phyloP scores from a whole-genome alignment of 768 basidiomycete species.

The Pulveroboletus sp. region DNA sequence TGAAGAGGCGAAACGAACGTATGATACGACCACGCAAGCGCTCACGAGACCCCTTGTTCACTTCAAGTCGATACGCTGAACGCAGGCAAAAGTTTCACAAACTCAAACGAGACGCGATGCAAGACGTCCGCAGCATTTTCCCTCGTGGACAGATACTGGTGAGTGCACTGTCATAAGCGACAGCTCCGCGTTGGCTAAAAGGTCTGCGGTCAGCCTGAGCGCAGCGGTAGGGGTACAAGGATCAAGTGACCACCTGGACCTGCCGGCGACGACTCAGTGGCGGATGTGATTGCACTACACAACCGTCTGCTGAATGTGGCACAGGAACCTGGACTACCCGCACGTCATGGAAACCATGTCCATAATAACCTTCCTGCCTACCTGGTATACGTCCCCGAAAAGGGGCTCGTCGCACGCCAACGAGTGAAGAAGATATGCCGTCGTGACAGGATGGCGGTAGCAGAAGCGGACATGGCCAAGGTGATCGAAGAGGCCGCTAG shows the following conservation, averaged over 20 bases:
- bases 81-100: conserved; percentile 31
- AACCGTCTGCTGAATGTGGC: neutral
- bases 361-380: conserved; percentile 32
- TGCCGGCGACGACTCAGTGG: neutral
- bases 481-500: conserved; percentile 16
- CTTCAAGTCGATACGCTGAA: no score
- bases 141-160: conserved; percentile 31
- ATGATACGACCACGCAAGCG: no score
- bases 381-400: conserved; percentile 26
- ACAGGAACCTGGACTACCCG: conserved; percentile 14
- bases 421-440: conserved; percentile 30
- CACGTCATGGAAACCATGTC: conserved; percentile 21
- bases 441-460: conserved; percentile 21
- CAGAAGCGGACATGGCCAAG: conserved; percentile 23
- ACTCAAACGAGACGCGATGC: conserved; percentile 26
- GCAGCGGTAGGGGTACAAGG: conserved; percentile 21
- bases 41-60: no score
- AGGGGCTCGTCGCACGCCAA: conserved; percentile 26
- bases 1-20: no score
- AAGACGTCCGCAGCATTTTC: conserved; percentile 26
- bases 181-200: neutral
- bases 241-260: conserved; percentile 21
- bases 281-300: conserved; percentile 8
- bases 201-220: conserved; percentile 16
- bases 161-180: neutral